phyloP scores from a whole-genome alignment of 345 rosid genomes.

The Citrus inodora region DNA sequence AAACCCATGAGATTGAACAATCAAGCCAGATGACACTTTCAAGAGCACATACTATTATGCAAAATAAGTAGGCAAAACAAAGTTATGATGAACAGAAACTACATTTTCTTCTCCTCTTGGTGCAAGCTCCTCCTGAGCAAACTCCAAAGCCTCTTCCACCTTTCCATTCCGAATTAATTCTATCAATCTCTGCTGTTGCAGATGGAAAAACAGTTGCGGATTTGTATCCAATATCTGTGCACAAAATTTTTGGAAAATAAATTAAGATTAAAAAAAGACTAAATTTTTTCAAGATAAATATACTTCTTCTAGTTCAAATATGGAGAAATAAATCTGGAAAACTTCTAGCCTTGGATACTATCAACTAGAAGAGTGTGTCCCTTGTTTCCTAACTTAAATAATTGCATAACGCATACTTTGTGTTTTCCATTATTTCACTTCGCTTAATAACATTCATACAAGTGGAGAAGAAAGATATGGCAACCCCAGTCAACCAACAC shows the following conservation, averaged over 20 bases:
- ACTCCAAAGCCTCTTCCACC: slow-evolving; percentile 90
- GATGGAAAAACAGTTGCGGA: slow-evolving; percentile 96
- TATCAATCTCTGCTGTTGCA: slow-evolving; percentile 95
- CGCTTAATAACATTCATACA: background rate
- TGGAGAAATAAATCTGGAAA: background rate
- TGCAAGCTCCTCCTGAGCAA: slow-evolving; percentile 99
- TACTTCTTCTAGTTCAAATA: background rate
- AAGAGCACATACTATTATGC: background rate
- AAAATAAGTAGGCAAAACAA: slow-evolving; percentile 13
- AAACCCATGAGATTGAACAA: background rate
- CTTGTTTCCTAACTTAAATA: background rate
- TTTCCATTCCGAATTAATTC: slow-evolving; percentile 91
- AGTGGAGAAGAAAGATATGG: background rate
- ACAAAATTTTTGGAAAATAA: slow-evolving; percentile 8
- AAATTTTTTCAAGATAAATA: background rate
- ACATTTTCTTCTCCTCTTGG: slow-evolving; percentile 98
- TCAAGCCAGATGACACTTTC: background rate
- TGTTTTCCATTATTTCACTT: background rate
- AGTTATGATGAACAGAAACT: slow-evolving; percentile 9
- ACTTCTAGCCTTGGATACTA: background rate
- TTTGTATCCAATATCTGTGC: slow-evolving; percentile 85
- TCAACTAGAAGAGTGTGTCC: background rate
- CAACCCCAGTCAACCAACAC: background rate
- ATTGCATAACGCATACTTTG: background rate
- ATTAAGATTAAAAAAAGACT: background rate